Percentiles rank a stretch among this genome's conserved stretches.
Conservation (phyloP, 768 basidiomycete species). For the Austroboletus festivus region DNA sequence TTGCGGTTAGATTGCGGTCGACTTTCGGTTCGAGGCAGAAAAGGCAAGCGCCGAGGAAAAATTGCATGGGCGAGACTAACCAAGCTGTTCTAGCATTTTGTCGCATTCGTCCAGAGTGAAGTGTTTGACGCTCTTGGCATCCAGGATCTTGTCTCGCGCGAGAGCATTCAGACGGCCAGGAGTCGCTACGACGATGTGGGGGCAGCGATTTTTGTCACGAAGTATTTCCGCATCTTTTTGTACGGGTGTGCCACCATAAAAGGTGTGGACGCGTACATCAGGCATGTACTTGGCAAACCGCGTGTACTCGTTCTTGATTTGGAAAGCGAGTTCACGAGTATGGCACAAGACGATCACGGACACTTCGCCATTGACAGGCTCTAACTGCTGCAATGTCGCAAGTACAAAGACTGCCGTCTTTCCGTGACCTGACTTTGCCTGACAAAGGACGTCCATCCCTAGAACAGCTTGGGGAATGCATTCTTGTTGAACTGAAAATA, state of each 20-base stretch:
- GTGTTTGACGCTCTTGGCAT: constrained; percentile 96
- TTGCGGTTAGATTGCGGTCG: constrained; percentile 62
- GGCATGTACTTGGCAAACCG: constrained; percentile 99
- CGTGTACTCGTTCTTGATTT: constrained; percentile 99
- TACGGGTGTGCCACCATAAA: constrained; percentile 96
- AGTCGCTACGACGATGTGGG: constrained; percentile 97
- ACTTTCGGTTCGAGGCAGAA: constrained; percentile 49
- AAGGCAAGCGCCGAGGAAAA: constrained; percentile 32
- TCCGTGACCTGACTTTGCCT: constrained; percentile 98
- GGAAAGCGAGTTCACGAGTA: constrained; percentile 98
- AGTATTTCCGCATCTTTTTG: constrained; percentile 91
- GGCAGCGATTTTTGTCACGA: constrained; percentile 95
- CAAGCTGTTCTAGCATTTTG: constrained; percentile 99
- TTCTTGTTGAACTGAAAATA: constrained; percentile 88
- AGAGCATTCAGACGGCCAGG: constrained; percentile 97
- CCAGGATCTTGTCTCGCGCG: constrained; percentile 90
- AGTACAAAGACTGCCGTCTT: constrained; percentile 99
- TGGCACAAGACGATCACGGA: constrained; percentile 98
- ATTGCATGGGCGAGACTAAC: constrained; percentile 73
- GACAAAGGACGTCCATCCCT: constrained; percentile 99
- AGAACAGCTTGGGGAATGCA: constrained; percentile 99
- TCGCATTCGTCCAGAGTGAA: constrained; percentile 99
- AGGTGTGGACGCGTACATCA: constrained; percentile 93
- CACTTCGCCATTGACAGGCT: constrained; percentile 97
- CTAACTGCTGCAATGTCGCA: constrained; percentile 95